These are phyloP conservation scores for Oryza longistaminata DNA, from an alignment of 176 grass and related monocot species.

Conservation along the genomic window DNA sequence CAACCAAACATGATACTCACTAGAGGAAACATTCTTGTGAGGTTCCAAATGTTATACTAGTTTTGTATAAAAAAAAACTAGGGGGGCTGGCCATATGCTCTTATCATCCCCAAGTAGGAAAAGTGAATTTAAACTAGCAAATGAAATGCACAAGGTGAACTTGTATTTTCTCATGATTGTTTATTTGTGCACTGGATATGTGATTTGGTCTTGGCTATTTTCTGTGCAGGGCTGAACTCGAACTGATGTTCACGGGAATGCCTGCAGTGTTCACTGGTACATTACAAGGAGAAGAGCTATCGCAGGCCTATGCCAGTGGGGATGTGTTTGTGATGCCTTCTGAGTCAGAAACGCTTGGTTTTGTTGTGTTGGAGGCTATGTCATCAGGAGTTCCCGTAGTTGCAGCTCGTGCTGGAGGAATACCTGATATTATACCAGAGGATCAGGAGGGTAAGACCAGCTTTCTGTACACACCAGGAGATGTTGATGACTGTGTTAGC, in stretches of 20 bases:
- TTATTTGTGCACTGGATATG: background rate
- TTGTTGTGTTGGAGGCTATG: constrained; percentile 77
- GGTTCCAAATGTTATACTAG: background rate
- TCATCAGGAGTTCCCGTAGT: constrained; percentile 71
- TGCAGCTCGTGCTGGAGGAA: constrained; percentile 61
- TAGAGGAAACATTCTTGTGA: background rate
- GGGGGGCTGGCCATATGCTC: background rate
- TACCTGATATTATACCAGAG: constrained; percentile 68
- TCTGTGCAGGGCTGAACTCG: constrained; percentile 53
- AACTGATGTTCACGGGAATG: constrained; percentile 69
- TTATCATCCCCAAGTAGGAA: background rate
- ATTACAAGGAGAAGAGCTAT: constrained; percentile 71
- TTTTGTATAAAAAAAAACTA: background rate
- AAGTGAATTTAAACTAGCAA: background rate
- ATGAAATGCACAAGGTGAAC: background rate
- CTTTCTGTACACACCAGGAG: constrained; percentile 60
- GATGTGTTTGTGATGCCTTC: constrained; percentile 82
- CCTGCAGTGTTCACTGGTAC: constrained; percentile 68
- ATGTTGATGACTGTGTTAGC: constrained; percentile 64
- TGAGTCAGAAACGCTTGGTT: constrained; percentile 71
- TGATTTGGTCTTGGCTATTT: background rate
- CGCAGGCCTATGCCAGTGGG: constrained; percentile 72
- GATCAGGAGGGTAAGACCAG: constrained; percentile 66
- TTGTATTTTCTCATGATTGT: background rate
- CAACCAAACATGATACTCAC: background rate